phyloP scores from a whole-genome alignment of 257 asterid genomes.

The Lithospermum erythrorhizon region DNA sequence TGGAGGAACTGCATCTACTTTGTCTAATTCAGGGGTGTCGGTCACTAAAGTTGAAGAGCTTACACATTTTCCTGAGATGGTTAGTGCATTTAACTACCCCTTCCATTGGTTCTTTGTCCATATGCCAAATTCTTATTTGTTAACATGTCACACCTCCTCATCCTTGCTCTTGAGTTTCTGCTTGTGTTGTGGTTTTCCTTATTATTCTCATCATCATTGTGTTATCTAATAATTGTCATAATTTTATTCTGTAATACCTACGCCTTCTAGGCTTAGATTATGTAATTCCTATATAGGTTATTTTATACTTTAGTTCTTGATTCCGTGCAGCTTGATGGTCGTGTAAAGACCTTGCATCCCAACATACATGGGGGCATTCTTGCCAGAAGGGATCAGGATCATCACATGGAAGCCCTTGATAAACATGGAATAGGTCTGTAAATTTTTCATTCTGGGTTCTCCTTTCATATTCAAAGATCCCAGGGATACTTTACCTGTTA shows the following conservation, averaged over 20 bases:
- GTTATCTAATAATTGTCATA: background rate
- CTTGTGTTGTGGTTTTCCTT: background rate
- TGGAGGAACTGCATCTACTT: slow-evolving; percentile 90
- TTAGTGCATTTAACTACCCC: slow-evolving; percentile 12
- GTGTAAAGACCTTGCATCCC: slow-evolving; percentile 96
- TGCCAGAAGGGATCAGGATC: slow-evolving; percentile 85
- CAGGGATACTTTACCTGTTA: background rate
- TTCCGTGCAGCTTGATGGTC: slow-evolving; percentile 77
- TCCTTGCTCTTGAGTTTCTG: background rate
- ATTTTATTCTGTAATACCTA: background rate
- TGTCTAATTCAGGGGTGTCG: slow-evolving; percentile 61
- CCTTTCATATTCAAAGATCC: background rate
- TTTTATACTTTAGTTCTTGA: background rate
- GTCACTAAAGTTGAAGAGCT: slow-evolving; percentile 96
- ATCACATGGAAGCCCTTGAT: slow-evolving; percentile 87
- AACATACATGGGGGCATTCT: slow-evolving; percentile 90
- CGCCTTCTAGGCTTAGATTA: background rate
- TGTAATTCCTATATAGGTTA: background rate
- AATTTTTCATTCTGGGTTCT: slow-evolving; percentile 7
- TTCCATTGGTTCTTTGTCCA: background rate
- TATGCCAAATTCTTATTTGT: background rate
- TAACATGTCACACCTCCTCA: background rate
- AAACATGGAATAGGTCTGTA: slow-evolving; percentile 69
- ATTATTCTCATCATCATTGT: background rate
- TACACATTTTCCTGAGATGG: slow-evolving; percentile 93